These are phyloP conservation scores for Vinca minor DNA, from an alignment of 257 asterid genomes.

Conservation along the genomic window DNA sequence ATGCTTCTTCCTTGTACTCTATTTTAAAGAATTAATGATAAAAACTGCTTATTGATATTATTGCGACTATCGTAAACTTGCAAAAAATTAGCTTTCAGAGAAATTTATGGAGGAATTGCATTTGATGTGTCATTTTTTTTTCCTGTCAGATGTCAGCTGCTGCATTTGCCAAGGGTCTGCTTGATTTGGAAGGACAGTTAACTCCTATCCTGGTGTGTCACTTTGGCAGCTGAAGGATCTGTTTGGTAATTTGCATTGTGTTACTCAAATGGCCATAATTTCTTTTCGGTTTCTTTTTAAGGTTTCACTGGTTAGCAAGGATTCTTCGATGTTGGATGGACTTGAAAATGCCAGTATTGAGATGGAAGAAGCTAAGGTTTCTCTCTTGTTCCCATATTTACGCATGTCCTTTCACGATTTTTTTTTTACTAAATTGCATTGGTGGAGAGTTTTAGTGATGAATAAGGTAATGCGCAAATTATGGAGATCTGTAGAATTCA, in stretches of 20 bases:
- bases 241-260: conserved; percentile 4
- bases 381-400: conserved; percentile 9
- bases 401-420: not conserved
- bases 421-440: too few relatives aligned
- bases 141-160: conserved; percentile 97
- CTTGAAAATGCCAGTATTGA: conserved; percentile 85
- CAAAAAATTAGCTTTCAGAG: conserved; percentile 4
- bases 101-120: conserved; percentile 1
- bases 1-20: not conserved
- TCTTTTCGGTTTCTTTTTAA: conserved; percentile 15
- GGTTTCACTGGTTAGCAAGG: conserved; percentile 99
- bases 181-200: conserved; percentile 93
- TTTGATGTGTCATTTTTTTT: conserved; percentile 9
- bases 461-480: too few relatives aligned
- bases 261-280: conserved; percentile 5
- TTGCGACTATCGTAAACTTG: not conserved
- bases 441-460: not conserved
- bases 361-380: conserved; percentile 95
- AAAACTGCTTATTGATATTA: not conserved
- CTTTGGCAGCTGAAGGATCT: conserved; percentile 11
- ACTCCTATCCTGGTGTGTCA: conserved; percentile 90
- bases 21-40: not conserved
- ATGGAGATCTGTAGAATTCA: too few relatives aligned
- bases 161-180: conserved; percentile 98
- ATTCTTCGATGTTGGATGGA: conserved; percentile 96